Base-by-base conservation (phyloP, 2,329 filamentous ascomycete species). In the Neofusicoccum sp. region DNA sequence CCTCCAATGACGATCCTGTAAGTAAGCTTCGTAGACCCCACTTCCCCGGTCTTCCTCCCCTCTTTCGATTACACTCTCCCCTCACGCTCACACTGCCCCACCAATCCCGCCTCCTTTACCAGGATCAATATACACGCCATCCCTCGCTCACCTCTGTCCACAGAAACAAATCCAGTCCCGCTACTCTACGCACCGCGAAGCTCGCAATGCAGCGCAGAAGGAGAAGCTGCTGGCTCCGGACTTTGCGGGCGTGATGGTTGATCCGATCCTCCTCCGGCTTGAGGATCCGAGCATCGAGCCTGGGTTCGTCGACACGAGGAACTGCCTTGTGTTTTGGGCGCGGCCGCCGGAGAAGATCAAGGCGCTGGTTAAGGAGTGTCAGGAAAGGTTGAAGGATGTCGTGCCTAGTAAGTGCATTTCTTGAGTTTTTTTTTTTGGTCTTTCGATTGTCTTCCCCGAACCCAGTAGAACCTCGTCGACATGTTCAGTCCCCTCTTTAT, bases 271-370 rank as follows among this genome's bases (percentile, higher is more conserved):
- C 1, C 79, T 88, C 56, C 88, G 88, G 62, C 79, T 97, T 36
- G 84, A 89, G 67, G 83, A 88, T 47, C 84, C 84, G 1, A 76
- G 83, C 1, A 78, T 89, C 39, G 84, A 91, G 66, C 88, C 87
- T 1, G 86, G 85, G 1, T 96, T 90, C 73, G 75, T 81, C 58
- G 94, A 98, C 73, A 85, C 86, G 45, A 83, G 94, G 44, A 84
- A 97, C 71, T 96, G 93, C 73, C 81, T 97, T 9, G 91, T 93
- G 0, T 88, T 97, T 72, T 97, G 93, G 92, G 92, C 91, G 3
- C 84, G 93, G 6, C 94, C 94, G 14, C 90, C 93, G 0, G 78
- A 85, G 49, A 86, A 89, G 68, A 81, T 97, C 16, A 81, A 89
- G 49, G 78, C 83, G 22, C 78, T 98, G 64, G 86, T 94, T 2